These are phyloP conservation scores for Emmonsia crescens DNA, from an alignment of 2,329 filamentous ascomycete genomes.

Conservation along the genomic window DNA sequence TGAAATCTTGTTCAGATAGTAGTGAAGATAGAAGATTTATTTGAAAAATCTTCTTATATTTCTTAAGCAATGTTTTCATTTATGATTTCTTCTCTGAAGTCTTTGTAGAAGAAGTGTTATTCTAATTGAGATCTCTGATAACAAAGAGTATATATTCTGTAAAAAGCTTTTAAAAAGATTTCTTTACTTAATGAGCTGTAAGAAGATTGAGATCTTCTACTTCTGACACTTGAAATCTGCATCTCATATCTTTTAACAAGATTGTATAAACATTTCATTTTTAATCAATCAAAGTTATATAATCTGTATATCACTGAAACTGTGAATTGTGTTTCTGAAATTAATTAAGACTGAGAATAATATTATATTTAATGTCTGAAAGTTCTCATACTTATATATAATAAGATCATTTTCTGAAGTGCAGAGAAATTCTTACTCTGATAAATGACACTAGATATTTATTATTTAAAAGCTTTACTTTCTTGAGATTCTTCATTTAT, in stretches of 20 bases:
- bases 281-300: background rate
- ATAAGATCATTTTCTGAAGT: background rate
- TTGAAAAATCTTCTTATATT: background rate
- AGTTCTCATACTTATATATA: background rate
- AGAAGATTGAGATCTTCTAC: background rate
- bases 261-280: background rate
- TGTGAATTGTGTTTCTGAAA: background rate
- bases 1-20: background rate
- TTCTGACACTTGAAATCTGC: too few relatives aligned
- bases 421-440: background rate
- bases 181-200: background rate
- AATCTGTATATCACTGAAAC: background rate
- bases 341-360: background rate
- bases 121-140: background rate
- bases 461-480: background rate
- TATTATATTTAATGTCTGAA: background rate
- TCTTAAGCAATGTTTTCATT: background rate
- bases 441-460: background rate
- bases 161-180: background rate
- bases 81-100: background rate
- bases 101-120: background rate
- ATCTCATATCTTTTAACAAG: background rate
- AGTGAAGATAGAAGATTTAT: background rate
- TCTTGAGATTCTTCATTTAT: background rate
- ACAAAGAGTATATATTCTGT: background rate